These are phyloP conservation scores for Hygrophorus pudorinus DNA, from an alignment of 768 basidiomycete species.

Conservation along the genomic window DNA sequence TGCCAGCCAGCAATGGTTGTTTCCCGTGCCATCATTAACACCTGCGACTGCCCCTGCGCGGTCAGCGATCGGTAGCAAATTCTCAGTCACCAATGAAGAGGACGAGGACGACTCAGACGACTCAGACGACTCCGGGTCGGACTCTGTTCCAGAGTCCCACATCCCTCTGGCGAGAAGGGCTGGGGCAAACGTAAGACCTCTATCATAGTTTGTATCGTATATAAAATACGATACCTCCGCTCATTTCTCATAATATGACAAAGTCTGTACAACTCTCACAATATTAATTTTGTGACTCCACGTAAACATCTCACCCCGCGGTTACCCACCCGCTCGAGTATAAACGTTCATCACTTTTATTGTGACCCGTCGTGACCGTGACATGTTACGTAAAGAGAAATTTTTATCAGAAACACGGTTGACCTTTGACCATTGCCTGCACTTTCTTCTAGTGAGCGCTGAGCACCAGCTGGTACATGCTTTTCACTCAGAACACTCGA, in stretches of 20 bases:
- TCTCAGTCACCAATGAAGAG: conserved; percentile 21
- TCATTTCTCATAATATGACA: too few species aligned
- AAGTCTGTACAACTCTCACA: too few species aligned
- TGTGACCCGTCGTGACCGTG: too few species aligned
- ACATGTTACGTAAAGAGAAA: too few species aligned
- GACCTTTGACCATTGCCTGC: background rate
- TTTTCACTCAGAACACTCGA: conserved; percentile 78
- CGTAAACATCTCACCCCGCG: too few species aligned
- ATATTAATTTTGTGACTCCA: too few species aligned
- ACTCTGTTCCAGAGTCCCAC: conserved; percentile 37
- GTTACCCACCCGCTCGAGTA: too few species aligned
- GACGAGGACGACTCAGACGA: conserved; percentile 28
- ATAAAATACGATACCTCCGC: background rate
- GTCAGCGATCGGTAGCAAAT: conserved; percentile 7
- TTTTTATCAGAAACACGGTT: background rate
- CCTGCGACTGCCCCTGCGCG: conserved; percentile 12
- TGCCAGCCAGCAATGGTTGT: conserved; percentile 28
- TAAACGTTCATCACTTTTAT: too few species aligned
- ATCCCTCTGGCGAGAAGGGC: conserved; percentile 53
- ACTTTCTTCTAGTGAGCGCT: conserved; percentile 5
- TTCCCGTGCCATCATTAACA: conserved; percentile 20
- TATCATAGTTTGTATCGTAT: conserved; percentile 1
- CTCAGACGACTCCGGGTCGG: conserved; percentile 28
- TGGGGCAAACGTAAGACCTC: conserved; percentile 20
- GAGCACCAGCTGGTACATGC: conserved; percentile 41